A percentile compares a stretch with the other conserved stretches of the same genome.
phyloP scores from a whole-genome alignment of 2,329 filamentous ascomycete species.

The Dichotomopilus funicola region DNA sequence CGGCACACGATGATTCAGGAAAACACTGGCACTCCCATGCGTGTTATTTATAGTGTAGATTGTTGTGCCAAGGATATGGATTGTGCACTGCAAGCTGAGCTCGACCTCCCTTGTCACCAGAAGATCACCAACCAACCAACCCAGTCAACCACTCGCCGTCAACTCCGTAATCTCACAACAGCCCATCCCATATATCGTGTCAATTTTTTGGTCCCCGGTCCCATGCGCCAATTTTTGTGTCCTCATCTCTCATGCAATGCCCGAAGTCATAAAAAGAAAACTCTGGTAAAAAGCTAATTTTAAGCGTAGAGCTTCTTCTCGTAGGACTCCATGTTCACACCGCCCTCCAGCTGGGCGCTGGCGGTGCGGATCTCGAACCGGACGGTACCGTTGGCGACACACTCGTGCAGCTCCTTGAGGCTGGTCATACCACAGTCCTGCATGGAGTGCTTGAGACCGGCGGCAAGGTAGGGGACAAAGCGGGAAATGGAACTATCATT shows the following conservation, averaged over 20 bases:
- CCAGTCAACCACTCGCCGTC: background rate
- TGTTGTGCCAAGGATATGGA: background rate
- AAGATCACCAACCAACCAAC: conserved; percentile 4
- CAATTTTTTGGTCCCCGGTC: conserved; percentile 1
- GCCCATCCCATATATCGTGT: conserved; percentile 10
- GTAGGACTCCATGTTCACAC: conserved; percentile 97
- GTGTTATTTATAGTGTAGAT: no score
- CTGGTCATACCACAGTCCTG: conserved; percentile 90
- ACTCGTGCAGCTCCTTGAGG: conserved; percentile 67
- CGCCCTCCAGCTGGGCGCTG: conserved; percentile 92
- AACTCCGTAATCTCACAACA: conserved; percentile 15
- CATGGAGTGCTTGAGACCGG: conserved; percentile 93
- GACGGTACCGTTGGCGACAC: conserved; percentile 66
- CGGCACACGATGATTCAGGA: background rate
- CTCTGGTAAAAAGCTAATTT: background rate
- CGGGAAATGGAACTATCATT: conserved; percentile 69
- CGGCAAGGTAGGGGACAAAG: conserved; percentile 92
- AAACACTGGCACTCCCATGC: no score
- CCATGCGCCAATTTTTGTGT: background rate
- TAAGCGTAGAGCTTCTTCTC: conserved; percentile 99
- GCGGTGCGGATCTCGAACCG: conserved; percentile 92
- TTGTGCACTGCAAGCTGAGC: background rate
- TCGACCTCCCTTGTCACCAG: conserved; percentile 6
- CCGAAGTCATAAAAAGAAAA: no score
- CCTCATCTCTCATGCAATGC: background rate